Percentiles rank a stretch among this genome's conserved stretches.
Evolutionary conservation across 345 rosid species (phyloP).

Genomic region (Schrenkiella parvula): DNA sequence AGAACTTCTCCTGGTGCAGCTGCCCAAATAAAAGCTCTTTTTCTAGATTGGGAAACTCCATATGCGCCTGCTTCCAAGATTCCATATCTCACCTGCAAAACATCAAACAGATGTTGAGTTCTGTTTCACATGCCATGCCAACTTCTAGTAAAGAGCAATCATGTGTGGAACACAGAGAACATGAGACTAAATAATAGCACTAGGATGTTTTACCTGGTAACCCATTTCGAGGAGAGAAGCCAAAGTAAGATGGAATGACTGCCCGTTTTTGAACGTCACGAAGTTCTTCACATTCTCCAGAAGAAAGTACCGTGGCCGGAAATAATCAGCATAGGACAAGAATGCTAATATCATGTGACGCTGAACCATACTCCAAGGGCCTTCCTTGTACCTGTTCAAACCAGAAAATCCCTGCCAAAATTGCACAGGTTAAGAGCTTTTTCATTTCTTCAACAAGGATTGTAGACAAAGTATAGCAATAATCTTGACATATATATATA

Average conservation of each 20-base stretch:
- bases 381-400: slow-evolving; percentile 72
- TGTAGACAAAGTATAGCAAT: not conserved
- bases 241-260: slow-evolving; percentile 73
- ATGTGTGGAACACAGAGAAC: not conserved
- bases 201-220: slow-evolving; percentile 41
- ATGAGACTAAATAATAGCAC: not conserved
- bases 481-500: not conserved
- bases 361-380: slow-evolving; percentile 82
- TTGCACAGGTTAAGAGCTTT: not conserved
- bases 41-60: slow-evolving; percentile 88
- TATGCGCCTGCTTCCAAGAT: slow-evolving; percentile 89
- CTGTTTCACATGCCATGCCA: not conserved
- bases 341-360: slow-evolving; percentile 55
- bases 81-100: slow-evolving; percentile 80
- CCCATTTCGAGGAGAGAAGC: slow-evolving; percentile 64
- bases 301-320: slow-evolving; percentile 83
- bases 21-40: slow-evolving; percentile 92
- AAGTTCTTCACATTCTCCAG: slow-evolving; percentile 85
- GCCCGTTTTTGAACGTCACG: slow-evolving; percentile 77
- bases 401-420: slow-evolving; percentile 82
- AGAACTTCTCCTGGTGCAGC: slow-evolving; percentile 79
- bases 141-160: not conserved
- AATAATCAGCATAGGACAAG: slow-evolving; percentile 76
- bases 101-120: not conserved
- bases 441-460: not conserved